Evolutionary conservation across 805 yeast species (phyloP).

Genomic region (Kodamaea neixiangensis): DNA sequence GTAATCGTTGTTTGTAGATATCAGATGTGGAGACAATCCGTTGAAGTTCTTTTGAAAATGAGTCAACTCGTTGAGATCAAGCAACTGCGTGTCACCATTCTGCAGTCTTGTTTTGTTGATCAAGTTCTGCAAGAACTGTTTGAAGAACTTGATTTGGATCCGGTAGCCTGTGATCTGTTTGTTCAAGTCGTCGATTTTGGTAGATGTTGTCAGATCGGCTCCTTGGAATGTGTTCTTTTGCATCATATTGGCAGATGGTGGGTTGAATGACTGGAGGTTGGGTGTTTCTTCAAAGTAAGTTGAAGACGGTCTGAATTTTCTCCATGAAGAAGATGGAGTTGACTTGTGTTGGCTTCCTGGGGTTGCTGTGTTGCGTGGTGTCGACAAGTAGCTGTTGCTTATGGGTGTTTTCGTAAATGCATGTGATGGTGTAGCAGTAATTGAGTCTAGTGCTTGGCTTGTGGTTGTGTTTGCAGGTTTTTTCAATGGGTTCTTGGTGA

Average conservation of each 20-base stretch:
- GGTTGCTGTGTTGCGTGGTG: slow-evolving; percentile 14
- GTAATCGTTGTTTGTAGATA: slow-evolving; percentile 9
- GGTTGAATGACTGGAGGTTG: slow-evolving; percentile 12
- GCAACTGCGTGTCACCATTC: not conserved
- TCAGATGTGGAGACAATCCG: slow-evolving; percentile 13
- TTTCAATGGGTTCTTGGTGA: slow-evolving; percentile 13
- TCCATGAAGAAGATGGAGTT: slow-evolving; percentile 22
- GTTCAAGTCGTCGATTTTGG: slow-evolving; percentile 31
- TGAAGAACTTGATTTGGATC: slow-evolving; percentile 41
- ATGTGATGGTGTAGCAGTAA: not conserved
- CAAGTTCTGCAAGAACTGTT: slow-evolving; percentile 40
- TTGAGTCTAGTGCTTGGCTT: not conserved
- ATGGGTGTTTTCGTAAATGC: slow-evolving; percentile 1
- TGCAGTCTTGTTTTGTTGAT: slow-evolving; percentile 18
- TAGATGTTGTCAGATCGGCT: slow-evolving; percentile 20
- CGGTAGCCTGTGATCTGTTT: slow-evolving; percentile 39
- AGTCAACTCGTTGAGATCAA: slow-evolving; percentile 23
- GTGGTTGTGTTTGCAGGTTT: slow-evolving; percentile 1
- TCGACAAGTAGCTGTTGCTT: slow-evolving; percentile 4
- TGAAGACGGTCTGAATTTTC: slow-evolving; percentile 24
- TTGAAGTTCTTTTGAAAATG: slow-evolving; percentile 20
- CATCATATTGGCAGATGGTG: slow-evolving; percentile 4
- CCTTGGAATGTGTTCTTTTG: slow-evolving; percentile 11
- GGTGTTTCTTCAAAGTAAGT: slow-evolving; percentile 13
- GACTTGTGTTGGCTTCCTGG: slow-evolving; percentile 9